Evolutionary conservation across 2,329 filamentous ascomycete genomes (phyloP), one percentile per base, ranked within the genome.

Genomic region (Emericellopsis atlantica): DNA sequence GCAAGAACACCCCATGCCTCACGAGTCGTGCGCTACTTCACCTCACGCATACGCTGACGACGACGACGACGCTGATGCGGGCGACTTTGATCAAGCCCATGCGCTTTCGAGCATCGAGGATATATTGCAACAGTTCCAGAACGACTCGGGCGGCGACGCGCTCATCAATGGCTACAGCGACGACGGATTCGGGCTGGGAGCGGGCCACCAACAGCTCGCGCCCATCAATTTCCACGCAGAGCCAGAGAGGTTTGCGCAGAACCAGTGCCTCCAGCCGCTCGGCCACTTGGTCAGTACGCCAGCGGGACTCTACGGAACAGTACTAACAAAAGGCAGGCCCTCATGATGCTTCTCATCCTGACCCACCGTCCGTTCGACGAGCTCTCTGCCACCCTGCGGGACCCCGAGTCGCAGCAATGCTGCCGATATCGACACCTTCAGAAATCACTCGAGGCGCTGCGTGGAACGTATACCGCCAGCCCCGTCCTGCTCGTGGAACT

Each of bases 81-180:
- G 63, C 35, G 59, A 56, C 23, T 52, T 62, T 15, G 53, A 65
- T 8, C 60, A 65, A 7, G 58, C 61, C 44, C 63, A 62, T 52
- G 61, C 62, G 38, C 51, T 65, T 21, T 60, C 57, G 40, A 61
- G 62, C 44, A 59, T 64, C 4, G 56, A 51, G 44, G 57, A 64
- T 38, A 50, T 64, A 36, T 57, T 62, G 22, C 52, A 48, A 31
- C 54, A 57, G 29, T 58, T 62, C 44, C n/a, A 35, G n/a, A 52
- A 44, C 37, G 46, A 52, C 32, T 45, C 49, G 32, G 36, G 35
- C 18, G 11, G n/a, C 31, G n/a, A 24, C 21, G 16, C 11, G 16
- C 21, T 23, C 35, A 14, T n/a, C 35, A 15, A 23, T 23, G 21
- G 24, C 35, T 8, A 15, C 35, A 18, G 24, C 7, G 37, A 39